Evolutionary conservation across 106 monocot species (phyloP).

Genomic region (Dioscorea zingiberensis): DNA sequence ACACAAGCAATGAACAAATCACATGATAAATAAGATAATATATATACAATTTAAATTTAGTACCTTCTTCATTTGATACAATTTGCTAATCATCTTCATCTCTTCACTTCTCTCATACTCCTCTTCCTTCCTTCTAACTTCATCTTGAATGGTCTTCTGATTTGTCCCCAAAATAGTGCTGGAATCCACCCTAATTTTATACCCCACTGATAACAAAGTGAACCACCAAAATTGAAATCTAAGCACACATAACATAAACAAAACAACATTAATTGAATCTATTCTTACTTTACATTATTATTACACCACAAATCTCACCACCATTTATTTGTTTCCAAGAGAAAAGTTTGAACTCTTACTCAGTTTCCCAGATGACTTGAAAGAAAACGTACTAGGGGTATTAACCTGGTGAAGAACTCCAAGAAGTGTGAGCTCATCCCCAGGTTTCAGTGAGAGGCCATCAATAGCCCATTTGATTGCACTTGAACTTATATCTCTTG

Average conservation of each 20-base stretch:
- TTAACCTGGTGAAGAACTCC: conserved; percentile 46
- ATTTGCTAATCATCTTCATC: conserved; percentile 12
- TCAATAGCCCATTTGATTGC: conserved; percentile 44
- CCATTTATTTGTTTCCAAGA: background rate
- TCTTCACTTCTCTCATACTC: conserved; percentile 31
- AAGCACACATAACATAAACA: background rate
- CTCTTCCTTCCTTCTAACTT: conserved; percentile 16
- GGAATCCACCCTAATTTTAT: conserved; percentile 26
- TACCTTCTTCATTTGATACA: conserved; percentile 26
- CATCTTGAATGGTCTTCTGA: conserved; percentile 17
- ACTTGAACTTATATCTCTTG: conserved; percentile 29
- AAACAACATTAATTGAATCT: background rate
- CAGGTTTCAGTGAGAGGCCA: conserved; percentile 40
- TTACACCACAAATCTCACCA: background rate
- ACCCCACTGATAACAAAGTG: conserved; percentile 30
- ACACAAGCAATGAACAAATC: too few relatives aligned
- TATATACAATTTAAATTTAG: too few relatives aligned
- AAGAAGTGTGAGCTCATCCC: conserved; percentile 53
- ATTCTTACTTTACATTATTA: background rate
- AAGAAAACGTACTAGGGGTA: conserved; percentile 46
- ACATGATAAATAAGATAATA: too few relatives aligned
- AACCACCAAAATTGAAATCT: background rate
- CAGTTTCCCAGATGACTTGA: conserved; percentile 18
- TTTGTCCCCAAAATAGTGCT: too few relatives aligned
- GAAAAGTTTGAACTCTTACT: conserved; percentile 18